These are phyloP conservation scores for Nevesoporus exiguus DNA, from an alignment of 768 basidiomycete genomes.

Conservation along the genomic window DNA sequence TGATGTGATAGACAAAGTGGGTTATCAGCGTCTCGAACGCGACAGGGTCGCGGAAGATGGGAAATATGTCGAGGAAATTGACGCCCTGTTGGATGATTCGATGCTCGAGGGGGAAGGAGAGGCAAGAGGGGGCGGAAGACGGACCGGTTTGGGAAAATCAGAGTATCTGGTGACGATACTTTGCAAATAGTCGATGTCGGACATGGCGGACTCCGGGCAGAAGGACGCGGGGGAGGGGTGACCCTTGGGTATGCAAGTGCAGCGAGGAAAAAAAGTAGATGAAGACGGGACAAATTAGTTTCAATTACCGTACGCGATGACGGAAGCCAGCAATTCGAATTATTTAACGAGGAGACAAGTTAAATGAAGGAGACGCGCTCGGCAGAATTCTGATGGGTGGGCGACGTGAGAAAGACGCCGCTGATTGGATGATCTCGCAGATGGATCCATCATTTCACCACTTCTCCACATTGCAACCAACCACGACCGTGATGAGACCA, in stretches of 20 bases:
- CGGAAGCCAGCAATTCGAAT: slow-evolving; percentile 3
- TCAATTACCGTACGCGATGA: slow-evolving; percentile 8
- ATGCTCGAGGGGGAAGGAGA: neutral
- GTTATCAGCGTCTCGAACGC: slow-evolving; percentile 90
- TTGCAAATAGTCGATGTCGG: slow-evolving; percentile 71
- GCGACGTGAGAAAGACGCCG: neutral
- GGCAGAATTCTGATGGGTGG: neutral
- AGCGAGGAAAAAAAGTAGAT: neutral
- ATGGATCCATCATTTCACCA: neutral
- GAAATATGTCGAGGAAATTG: slow-evolving; percentile 92
- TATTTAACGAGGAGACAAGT: neutral
- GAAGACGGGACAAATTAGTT: neutral
- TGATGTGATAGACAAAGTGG: slow-evolving; percentile 81
- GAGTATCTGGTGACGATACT: slow-evolving; percentile 56
- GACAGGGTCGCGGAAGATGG: slow-evolving; percentile 80
- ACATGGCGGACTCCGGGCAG: slow-evolving; percentile 42
- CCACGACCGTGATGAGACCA: too few relatives aligned
- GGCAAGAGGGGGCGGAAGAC: slow-evolving; percentile 3
- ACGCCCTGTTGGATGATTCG: slow-evolving; percentile 57
- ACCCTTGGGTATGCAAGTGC: slow-evolving; percentile 1
- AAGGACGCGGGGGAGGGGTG: neutral
- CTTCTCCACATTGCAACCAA: too few relatives aligned
- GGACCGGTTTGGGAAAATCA: slow-evolving; percentile 90
- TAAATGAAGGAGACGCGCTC: neutral
- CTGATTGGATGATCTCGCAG: neutral